Evolutionary conservation across 2,329 filamentous ascomycete species (phyloP).

Genomic region (Microsporum canis): DNA sequence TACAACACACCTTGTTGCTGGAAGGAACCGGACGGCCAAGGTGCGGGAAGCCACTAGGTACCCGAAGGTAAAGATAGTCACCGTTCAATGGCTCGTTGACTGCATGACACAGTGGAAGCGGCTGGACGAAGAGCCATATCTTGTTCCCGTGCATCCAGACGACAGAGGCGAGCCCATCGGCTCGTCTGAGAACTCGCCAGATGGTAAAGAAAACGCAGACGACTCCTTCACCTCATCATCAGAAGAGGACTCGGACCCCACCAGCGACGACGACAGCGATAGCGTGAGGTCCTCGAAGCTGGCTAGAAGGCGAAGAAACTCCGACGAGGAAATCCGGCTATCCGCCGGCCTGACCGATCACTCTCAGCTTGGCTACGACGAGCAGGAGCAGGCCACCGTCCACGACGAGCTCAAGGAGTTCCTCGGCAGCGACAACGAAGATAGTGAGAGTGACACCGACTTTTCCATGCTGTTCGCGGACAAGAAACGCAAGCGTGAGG

Average conservation of each 20-base stretch:
- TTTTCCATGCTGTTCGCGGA: conserved; percentile 21
- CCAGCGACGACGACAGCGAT: conserved; percentile 23
- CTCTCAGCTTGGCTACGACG: conserved; percentile 45
- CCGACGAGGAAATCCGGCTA: conserved; percentile 40
- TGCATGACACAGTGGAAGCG: conserved; percentile 75
- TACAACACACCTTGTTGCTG: conserved; percentile 43
- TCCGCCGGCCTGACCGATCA: conserved; percentile 41
- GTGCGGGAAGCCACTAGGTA: conserved; percentile 75
- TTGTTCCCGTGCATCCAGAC: conserved; percentile 63
- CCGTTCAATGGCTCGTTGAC: conserved; percentile 76
- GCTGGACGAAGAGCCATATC: conserved; percentile 65
- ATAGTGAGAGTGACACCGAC: conserved; percentile 23
- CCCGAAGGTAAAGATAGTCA: conserved; percentile 77
- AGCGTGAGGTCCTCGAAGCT: conserved; percentile 30
- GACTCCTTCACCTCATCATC: conserved; percentile 9
- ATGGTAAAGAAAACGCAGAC: conserved; percentile 9
- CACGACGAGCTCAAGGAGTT: conserved; percentile 70
- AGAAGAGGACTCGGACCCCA: conserved; percentile 17
- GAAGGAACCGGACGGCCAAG: conserved; percentile 69
- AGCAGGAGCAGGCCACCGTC: conserved; percentile 51
- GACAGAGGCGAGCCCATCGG: conserved; percentile 42
- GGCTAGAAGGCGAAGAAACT: conserved; percentile 26
- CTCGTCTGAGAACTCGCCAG: conserved; percentile 22
- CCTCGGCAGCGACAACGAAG: conserved; percentile 35
- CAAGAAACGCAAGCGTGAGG: conserved; percentile 31